Evolutionary conservation across 306 rosid genomes (phyloP).

Genomic region (Macrotyloma uniflorum): DNA sequence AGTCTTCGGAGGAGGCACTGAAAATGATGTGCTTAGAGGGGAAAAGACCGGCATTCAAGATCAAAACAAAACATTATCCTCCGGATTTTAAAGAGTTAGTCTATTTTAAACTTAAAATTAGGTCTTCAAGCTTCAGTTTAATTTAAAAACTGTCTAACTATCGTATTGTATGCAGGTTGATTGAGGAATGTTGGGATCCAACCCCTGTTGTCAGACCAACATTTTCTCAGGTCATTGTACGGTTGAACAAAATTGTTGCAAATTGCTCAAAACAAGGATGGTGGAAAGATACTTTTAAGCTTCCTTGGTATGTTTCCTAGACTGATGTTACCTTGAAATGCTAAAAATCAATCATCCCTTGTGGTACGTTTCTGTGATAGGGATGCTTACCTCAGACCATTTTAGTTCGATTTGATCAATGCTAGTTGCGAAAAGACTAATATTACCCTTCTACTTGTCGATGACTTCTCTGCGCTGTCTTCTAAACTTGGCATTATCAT

Average conservation of each 20-base stretch:
- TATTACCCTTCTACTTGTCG: slow-evolving; percentile 11
- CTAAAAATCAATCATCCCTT: slow-evolving; percentile 6
- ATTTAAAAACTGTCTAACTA: slow-evolving; percentile 39
- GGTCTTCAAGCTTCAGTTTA: slow-evolving; percentile 22
- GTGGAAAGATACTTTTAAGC: slow-evolving; percentile 99
- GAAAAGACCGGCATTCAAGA: slow-evolving; percentile 77
- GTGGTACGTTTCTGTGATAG: background rate
- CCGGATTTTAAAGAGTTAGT: slow-evolving; percentile 91
- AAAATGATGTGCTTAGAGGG: slow-evolving; percentile 74
- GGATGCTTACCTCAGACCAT: background rate
- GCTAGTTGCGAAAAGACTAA: background rate
- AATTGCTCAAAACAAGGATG: slow-evolving; percentile 94
- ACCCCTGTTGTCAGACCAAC: slow-evolving; percentile 84
- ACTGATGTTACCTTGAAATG: slow-evolving; percentile 10
- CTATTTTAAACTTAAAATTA: slow-evolving; percentile 20
- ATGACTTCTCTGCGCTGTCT: background rate
- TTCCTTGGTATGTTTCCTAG: slow-evolving; percentile 79
- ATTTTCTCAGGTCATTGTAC: slow-evolving; percentile 75
- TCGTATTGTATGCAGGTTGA: slow-evolving; percentile 64
- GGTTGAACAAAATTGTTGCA: slow-evolving; percentile 83
- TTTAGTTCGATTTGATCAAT: slow-evolving; percentile 27
- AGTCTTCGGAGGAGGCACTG: slow-evolving; percentile 69
- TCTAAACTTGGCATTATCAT: slow-evolving; percentile 18
- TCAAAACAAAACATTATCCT: slow-evolving; percentile 84
- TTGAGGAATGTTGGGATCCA: slow-evolving; percentile 96